Evolutionary conservation across 1,284 basidiomycete genomes (phyloP), one percentile per base, ranked within the genome.

Genomic region (Ganoderma multipileum): DNA sequence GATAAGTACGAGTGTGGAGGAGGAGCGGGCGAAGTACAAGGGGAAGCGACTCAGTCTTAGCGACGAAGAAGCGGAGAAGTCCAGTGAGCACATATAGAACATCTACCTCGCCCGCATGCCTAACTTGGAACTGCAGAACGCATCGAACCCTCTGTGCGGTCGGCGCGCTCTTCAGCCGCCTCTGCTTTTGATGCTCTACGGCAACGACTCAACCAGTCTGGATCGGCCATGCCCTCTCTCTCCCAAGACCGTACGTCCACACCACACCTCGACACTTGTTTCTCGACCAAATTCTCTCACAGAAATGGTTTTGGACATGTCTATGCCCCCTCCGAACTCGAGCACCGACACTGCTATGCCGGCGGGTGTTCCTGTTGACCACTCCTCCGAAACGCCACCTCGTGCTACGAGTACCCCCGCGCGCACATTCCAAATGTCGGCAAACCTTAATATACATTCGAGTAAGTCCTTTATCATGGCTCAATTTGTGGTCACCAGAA

Each of bases 11-110:
- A 80, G 81, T 69, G 78, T 85, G 44, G 75, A 81, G 41, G 80
- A 82, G 73, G 83, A 85, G 66, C 80, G 84, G 64, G 79, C 78
- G n/a, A 81, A 79, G 68, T 80, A 80, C 72, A 88, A 84, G 77
- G 84, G 83, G 11, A 87, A 89, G 72, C 81, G 85, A 65, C 84
- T 81, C 72, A 91, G 88, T 74, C 70, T 89, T 72, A 91, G 90
- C 73, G 91, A 93, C 69, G 91, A 92, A 73, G 91, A 92, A 74
- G 77, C 81, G 14, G 90, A 90, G 57, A 85, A 83, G 50, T 79
- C 83, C 50, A 83, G 90, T 92, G 77, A 74, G 89, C 77, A 47
- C 39, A 64, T 39, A 30, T 62, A 12, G 54, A 42, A 66, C 41
- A 55, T 64, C 28, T 55, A 26, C 59, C 36, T 16, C 33, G 6